Evolutionary conservation across 768 basidiomycete species (phyloP).

Genomic region (Leucocoprinus leucothites): DNA sequence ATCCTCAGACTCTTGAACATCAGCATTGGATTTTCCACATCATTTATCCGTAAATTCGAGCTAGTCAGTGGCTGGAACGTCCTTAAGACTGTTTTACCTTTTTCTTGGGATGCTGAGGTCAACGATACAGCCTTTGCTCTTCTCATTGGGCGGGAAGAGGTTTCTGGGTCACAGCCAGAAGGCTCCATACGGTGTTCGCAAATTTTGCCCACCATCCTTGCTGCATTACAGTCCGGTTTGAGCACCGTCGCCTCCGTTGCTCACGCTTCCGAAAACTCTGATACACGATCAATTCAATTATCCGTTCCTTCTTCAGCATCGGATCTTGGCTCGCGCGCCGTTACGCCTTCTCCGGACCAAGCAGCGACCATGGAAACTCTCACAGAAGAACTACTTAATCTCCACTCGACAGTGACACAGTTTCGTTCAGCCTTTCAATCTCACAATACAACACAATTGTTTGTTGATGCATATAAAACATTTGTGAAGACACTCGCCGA

Average conservation of each 20-base stretch:
- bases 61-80: conserved; percentile 81
- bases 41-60: conserved; percentile 82
- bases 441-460: conserved; percentile 63
- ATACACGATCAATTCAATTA: conserved; percentile 19
- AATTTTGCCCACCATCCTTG: conserved; percentile 70
- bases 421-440: conserved; percentile 77
- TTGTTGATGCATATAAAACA: conserved; percentile 59
- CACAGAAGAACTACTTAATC: conserved; percentile 63
- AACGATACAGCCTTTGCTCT: conserved; percentile 69
- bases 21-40: conserved; percentile 48
- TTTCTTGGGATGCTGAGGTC: conserved; percentile 64
- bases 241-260: conserved; percentile 35
- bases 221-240: conserved; percentile 62
- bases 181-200: conserved; percentile 46
- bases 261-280: conserved; percentile 27
- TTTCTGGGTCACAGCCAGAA: not conserved
- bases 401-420: conserved; percentile 60
- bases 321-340: not conserved
- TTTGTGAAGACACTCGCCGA: conserved; percentile 45
- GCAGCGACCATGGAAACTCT: conserved; percentile 53
- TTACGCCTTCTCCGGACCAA: not conserved
- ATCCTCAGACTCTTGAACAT: conserved; percentile 59
- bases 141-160: conserved; percentile 46
- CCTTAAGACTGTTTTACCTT: conserved; percentile 64
- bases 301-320: not conserved